Evolutionary conservation across 805 yeast genomes (phyloP).

Genomic region (Yarrowia yakushimensis): DNA sequence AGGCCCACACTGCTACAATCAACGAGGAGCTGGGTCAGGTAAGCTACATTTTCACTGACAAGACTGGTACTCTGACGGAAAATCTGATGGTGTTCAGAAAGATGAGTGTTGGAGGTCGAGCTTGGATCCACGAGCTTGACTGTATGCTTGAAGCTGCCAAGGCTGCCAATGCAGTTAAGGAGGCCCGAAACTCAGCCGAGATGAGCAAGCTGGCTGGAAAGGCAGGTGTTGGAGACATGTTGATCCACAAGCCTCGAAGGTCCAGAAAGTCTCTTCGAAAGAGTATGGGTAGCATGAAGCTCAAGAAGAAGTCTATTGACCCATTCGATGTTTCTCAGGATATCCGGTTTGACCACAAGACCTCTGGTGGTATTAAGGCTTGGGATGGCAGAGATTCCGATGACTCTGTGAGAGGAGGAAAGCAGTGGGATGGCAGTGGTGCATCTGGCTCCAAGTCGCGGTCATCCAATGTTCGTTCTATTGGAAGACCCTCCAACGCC

Average conservation of each 20-base stretch:
- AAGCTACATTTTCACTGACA: constrained; percentile 89
- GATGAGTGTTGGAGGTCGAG: constrained; percentile 78
- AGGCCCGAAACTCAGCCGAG: constrained; percentile 9
- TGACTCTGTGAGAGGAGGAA: neutral
- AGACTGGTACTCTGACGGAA: constrained; percentile 96
- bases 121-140: constrained; percentile 82
- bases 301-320: constrained; percentile 18
- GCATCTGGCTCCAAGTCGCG: constrained; percentile 4
- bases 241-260: constrained; percentile 23
- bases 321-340: constrained; percentile 12
- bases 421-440: neutral
- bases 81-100: constrained; percentile 90
- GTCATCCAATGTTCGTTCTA: neutral
- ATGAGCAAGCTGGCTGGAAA: constrained; percentile 8
- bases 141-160: constrained; percentile 39
- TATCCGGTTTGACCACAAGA: constrained; percentile 3
- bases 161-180: constrained; percentile 28
- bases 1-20: constrained; percentile 91
- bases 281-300: constrained; percentile 17
- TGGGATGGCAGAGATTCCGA: constrained; percentile 1
- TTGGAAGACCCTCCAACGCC: constrained; percentile 16
- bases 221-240: constrained; percentile 19
- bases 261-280: constrained; percentile 9
- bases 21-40: constrained; percentile 97
- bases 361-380: neutral